Evolutionary conservation across 192 early-diverging fungal species (phyloP).

Genomic region (Spinellus fusiger): DNA sequence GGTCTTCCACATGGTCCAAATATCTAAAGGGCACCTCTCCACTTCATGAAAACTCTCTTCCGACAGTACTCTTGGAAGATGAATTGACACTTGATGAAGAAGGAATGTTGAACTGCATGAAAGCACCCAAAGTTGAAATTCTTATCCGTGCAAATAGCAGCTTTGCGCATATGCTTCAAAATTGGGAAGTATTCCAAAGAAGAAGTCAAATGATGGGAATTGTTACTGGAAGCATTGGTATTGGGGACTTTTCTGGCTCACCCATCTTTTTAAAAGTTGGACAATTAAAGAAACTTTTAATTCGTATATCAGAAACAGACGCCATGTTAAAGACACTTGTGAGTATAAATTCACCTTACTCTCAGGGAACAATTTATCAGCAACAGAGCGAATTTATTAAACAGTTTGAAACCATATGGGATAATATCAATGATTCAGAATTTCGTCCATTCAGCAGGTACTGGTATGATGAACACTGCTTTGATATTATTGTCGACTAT

Average conservation of each 20-base stretch:
- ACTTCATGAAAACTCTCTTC: not conserved
- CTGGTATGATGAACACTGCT: conserved; percentile 44
- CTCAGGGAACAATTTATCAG: not conserved
- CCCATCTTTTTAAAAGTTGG: conserved; percentile 50
- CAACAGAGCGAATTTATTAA: not conserved
- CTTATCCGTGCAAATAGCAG: conserved; percentile 40
- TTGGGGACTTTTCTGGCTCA: conserved; percentile 13
- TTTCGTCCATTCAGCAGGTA: conserved; percentile 27
- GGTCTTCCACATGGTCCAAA: conserved; percentile 7
- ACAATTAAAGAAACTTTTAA: conserved; percentile 41
- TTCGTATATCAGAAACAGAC: conserved; percentile 40
- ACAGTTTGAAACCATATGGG: conserved; percentile 26
- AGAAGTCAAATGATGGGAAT: conserved; percentile 36
- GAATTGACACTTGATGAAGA: not conserved
- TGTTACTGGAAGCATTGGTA: conserved; percentile 13
- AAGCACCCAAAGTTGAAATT: conserved; percentile 43
- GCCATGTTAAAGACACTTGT: conserved; percentile 32
- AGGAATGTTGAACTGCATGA: conserved; percentile 30
- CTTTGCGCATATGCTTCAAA: conserved; percentile 35
- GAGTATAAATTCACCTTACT: conserved; percentile 1
- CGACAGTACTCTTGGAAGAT: not conserved
- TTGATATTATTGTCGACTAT: conserved; percentile 34
- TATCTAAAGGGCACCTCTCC: not conserved
- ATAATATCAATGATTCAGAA: conserved; percentile 13
- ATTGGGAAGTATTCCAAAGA: conserved; percentile 34